phyloP scores from a whole-genome alignment of 257 asterid genomes.

The Ocimum tenuiflorum region DNA sequence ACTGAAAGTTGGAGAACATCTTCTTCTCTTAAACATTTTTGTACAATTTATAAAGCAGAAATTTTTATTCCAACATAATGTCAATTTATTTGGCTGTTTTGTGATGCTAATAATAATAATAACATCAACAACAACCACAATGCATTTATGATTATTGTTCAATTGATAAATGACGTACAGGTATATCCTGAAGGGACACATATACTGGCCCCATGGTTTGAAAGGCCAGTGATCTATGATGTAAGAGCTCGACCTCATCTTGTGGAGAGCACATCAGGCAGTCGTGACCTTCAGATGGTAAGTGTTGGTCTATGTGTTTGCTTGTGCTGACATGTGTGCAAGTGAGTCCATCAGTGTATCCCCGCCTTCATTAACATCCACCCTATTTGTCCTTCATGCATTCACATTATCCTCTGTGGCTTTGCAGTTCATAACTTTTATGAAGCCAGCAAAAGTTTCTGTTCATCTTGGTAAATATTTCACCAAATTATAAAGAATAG shows the following conservation, averaged over 20 bases:
- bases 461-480: neutral
- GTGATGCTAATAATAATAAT: no score
- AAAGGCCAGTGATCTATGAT: constrained; percentile 80
- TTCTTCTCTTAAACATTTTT: neutral
- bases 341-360: no score
- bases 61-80: neutral
- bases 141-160: neutral
- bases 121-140: neutral
- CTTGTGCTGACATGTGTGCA: neutral
- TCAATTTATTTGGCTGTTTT: neutral
- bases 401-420: no score
- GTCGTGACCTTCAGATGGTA: constrained; percentile 98
- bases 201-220: constrained; percentile 89
- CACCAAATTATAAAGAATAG: neutral
- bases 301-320: neutral
- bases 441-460: no score
- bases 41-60: neutral
- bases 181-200: constrained; percentile 96
- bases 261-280: constrained; percentile 90
- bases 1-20: neutral
- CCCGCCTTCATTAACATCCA: no score
- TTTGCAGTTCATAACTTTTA: no score
- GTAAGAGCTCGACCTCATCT: constrained; percentile 92
- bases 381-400: no score
- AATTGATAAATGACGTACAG: constrained; percentile 20